Evolutionary conservation across 73 alveolate genomes (phyloP).

Genomic region (Tetrahymena malaccensis): DNA sequence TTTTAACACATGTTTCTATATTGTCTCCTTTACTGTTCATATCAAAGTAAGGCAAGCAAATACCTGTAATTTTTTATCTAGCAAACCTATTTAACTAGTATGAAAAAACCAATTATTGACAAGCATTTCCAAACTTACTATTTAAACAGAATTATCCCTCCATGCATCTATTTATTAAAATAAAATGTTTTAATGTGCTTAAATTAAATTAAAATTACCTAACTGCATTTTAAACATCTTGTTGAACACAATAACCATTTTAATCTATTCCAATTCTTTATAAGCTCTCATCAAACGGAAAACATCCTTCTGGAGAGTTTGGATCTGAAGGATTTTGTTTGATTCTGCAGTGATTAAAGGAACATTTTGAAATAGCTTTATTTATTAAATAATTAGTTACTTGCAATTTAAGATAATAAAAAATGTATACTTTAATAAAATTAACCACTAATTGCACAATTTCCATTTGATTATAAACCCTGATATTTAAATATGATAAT

Average conservation of each 20-base stretch:
- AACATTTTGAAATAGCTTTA: background rate
- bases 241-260: background rate
- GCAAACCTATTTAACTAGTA: background rate
- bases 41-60: background rate
- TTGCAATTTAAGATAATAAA: too few relatives aligned
- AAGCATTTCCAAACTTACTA: background rate
- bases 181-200: too few relatives aligned
- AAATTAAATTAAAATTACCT: background rate
- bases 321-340: background rate
- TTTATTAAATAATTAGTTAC: too few relatives aligned
- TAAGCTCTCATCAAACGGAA: background rate
- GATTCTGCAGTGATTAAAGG: background rate
- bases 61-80: background rate
- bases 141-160: background rate
- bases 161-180: background rate
- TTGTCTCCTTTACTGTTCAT: background rate
- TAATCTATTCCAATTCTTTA: background rate
- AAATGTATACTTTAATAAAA: too few relatives aligned
- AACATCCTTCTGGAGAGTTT: background rate
- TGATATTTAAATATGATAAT: too few relatives aligned
- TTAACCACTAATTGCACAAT: too few relatives aligned
- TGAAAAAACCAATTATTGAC: background rate
- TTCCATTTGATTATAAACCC: too few relatives aligned
- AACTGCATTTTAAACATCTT: background rate
- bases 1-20: background rate